phyloP scores from a whole-genome alignment of 1,284 basidiomycete genomes.

The Singerocomus rubriflavus region DNA sequence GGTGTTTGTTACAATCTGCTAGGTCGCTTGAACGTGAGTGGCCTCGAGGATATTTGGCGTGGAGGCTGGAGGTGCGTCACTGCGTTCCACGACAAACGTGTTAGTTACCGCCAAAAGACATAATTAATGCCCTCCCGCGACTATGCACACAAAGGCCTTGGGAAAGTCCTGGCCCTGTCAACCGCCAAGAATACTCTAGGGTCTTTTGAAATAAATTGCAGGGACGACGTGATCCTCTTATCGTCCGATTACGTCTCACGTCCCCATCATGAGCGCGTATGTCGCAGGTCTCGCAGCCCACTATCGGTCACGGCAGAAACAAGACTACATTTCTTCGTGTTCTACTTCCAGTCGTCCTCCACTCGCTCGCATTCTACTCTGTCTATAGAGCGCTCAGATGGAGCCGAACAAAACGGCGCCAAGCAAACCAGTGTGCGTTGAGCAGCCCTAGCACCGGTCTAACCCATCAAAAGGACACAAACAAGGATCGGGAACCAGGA shows the following conservation, averaged over 20 bases:
- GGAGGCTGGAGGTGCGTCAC: too few relatives aligned
- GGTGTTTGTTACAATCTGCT: too few relatives aligned
- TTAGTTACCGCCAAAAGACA: too few relatives aligned
- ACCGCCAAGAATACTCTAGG: not conserved
- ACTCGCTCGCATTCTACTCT: slow-evolving; percentile 17
- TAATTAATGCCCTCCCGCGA: not conserved
- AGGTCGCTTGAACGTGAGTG: too few relatives aligned
- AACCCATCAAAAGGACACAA: slow-evolving; percentile 10
- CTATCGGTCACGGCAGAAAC: not conserved
- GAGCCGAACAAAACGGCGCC: slow-evolving; percentile 1
- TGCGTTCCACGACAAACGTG: too few relatives aligned
- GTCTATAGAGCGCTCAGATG: slow-evolving; percentile 15
- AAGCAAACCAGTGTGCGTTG: not conserved
- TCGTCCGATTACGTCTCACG: not conserved
- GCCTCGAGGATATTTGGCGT: too few relatives aligned
- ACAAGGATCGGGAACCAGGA: slow-evolving; percentile 28
- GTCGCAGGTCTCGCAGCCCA: not conserved
- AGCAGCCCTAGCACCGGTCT: not conserved
- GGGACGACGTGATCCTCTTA: not conserved
- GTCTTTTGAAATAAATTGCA: not conserved
- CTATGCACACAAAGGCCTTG: not conserved
- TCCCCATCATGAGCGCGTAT: slow-evolving; percentile 7
- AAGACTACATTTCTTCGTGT: slow-evolving; percentile 4
- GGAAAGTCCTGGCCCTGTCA: not conserved
- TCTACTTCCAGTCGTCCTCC: slow-evolving; percentile 17